A percentile compares a stretch with the other conserved stretches of the same genome.
phyloP scores from a whole-genome alignment of 1,284 basidiomycete genomes.

The Earliella scabrosa region DNA sequence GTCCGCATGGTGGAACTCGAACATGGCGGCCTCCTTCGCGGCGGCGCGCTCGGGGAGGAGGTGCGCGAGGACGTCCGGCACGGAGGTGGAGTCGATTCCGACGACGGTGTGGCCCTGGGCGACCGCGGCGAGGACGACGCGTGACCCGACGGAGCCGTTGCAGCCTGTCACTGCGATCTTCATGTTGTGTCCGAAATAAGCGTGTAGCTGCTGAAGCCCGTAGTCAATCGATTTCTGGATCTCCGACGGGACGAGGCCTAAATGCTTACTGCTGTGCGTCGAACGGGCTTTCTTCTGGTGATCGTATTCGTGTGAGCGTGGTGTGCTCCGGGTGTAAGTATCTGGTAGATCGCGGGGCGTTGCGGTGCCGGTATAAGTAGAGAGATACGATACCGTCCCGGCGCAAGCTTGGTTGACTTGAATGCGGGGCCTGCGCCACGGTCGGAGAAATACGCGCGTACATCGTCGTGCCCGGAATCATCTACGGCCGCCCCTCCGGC shows the following conservation, averaged over 20 bases:
- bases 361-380: too few relatives aligned
- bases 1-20: constrained; percentile 51
- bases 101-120: constrained; percentile 58
- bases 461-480: constrained; percentile 43
- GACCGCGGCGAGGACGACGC: constrained; percentile 56
- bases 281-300: background rate
- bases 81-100: constrained; percentile 52
- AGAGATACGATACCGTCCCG: too few relatives aligned
- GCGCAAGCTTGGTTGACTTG: too few relatives aligned
- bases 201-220: too few relatives aligned
- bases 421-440: too few relatives aligned
- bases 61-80: constrained; percentile 19
- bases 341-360: too few relatives aligned
- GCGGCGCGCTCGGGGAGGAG: constrained; percentile 3
- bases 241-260: too few relatives aligned
- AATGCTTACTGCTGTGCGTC: too few relatives aligned
- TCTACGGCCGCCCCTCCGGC: constrained; percentile 42
- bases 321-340: too few relatives aligned
- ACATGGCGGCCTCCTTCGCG: constrained; percentile 29
- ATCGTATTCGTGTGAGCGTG: too few relatives aligned
- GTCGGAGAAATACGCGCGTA: constrained; percentile 45
- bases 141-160: constrained; percentile 62
- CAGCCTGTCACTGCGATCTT: constrained; percentile 63
- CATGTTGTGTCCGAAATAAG: too few relatives aligned
- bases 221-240: too few relatives aligned